Percentiles rank a stretch among this genome's conserved stretches.
Evolutionary conservation across 148 eudicot genomes (phyloP).

Genomic region (Vaccinium darrowii): DNA sequence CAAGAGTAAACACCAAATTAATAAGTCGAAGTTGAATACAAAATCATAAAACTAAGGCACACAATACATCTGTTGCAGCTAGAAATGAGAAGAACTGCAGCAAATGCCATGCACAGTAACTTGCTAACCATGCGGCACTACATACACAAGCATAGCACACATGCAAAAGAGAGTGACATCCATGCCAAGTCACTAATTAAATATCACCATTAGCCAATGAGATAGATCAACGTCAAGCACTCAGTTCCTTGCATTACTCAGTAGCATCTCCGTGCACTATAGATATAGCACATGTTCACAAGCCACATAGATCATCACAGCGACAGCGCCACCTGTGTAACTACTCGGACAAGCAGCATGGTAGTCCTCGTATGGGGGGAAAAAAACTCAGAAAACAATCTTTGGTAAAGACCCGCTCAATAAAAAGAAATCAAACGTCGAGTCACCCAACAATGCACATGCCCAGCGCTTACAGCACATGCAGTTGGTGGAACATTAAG

Average conservation of each 20-base stretch:
- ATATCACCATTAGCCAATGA: background rate
- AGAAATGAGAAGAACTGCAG: background rate
- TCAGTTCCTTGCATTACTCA: background rate
- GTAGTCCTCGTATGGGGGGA: background rate
- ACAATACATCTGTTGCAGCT: background rate
- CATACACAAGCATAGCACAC: background rate
- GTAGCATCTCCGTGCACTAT: background rate
- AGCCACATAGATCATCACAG: background rate
- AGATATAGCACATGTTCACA: background rate
- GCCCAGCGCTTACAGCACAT: background rate
- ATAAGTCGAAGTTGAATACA: background rate
- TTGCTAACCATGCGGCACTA: background rate
- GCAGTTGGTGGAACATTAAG: background rate
- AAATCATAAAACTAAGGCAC: background rate
- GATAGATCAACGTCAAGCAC: background rate
- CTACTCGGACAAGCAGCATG: background rate
- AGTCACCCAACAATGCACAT: background rate
- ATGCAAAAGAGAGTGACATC: background rate
- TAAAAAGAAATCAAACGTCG: background rate
- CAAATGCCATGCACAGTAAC: background rate
- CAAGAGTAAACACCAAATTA: background rate
- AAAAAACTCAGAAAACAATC: background rate
- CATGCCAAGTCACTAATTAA: background rate
- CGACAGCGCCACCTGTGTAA: background rate
- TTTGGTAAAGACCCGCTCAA: background rate